Evolutionary conservation across 306 rosid genomes (phyloP).

Genomic region (Trifolium subterraneum): DNA sequence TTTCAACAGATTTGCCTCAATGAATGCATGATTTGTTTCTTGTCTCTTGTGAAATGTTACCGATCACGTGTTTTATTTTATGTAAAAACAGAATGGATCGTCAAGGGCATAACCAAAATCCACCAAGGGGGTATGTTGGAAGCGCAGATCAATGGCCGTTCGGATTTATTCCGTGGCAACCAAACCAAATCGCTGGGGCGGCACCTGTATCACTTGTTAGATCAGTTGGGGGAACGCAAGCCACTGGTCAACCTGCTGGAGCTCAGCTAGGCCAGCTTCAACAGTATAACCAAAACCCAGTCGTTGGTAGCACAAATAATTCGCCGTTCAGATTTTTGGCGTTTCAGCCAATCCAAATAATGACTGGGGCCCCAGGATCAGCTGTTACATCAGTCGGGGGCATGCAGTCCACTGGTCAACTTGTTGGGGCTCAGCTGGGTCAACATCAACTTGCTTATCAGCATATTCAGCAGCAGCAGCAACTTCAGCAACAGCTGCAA

Average conservation of each 20-base stretch:
- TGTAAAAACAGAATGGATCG: slow-evolving; percentile 59
- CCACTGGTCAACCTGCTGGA: slow-evolving; percentile 56
- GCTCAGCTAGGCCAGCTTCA: slow-evolving; percentile 51
- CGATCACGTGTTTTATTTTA: slow-evolving; percentile 22
- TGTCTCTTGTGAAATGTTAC: neutral
- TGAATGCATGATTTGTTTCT: slow-evolving; percentile 33
- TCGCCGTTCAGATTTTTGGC: slow-evolving; percentile 47
- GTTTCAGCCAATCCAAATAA: slow-evolving; percentile 44
- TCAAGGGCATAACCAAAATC: slow-evolving; percentile 61
- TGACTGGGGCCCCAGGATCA: slow-evolving; percentile 46
- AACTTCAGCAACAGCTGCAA: slow-evolving; percentile 59
- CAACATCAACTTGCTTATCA: slow-evolving; percentile 65
- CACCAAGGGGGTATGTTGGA: slow-evolving; percentile 52
- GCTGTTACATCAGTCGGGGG: slow-evolving; percentile 50
- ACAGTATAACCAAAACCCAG: slow-evolving; percentile 50
- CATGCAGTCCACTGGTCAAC: slow-evolving; percentile 50
- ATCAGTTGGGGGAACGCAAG: slow-evolving; percentile 47
- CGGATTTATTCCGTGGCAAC: slow-evolving; percentile 50
- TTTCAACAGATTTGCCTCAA: slow-evolving; percentile 13
- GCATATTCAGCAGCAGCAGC: slow-evolving; percentile 64
- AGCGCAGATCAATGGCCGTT: slow-evolving; percentile 50
- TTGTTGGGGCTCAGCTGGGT: slow-evolving; percentile 58
- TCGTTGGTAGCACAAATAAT: slow-evolving; percentile 52
- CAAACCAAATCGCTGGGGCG: slow-evolving; percentile 46
- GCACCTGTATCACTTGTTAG: too few species aligned